Evolutionary conservation across 2,329 filamentous ascomycete genomes (phyloP).

Genomic region (Cladosporium sp.): DNA sequence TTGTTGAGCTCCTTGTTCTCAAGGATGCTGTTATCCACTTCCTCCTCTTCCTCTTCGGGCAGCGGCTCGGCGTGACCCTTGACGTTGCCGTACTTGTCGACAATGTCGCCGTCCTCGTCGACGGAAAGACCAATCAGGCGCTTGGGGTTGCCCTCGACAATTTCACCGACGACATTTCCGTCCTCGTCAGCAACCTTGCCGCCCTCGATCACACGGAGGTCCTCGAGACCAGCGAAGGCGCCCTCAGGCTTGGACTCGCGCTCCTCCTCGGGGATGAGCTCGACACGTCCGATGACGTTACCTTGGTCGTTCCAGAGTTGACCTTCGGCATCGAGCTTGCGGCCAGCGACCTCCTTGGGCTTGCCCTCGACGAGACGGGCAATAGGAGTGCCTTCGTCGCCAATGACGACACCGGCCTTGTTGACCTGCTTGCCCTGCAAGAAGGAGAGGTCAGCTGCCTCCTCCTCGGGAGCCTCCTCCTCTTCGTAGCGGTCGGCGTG

Average conservation of each 20-base stretch:
- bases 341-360: constrained; percentile 58
- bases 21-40: constrained; percentile 49
- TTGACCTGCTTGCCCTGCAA: constrained; percentile 46
- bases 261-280: constrained; percentile 65
- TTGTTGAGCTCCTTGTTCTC: constrained; percentile 55
- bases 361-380: constrained; percentile 67
- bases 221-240: constrained; percentile 47
- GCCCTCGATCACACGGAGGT: constrained; percentile 44
- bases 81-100: constrained; percentile 59
- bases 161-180: constrained; percentile 48
- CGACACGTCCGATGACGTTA: constrained; percentile 63
- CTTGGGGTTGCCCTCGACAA: constrained; percentile 57
- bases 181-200: constrained; percentile 49
- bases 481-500: constrained; percentile 55
- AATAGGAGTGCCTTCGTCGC: constrained; percentile 47
- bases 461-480: constrained; percentile 45
- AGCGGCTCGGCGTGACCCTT: constrained; percentile 58
- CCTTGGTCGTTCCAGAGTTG: constrained; percentile 70
- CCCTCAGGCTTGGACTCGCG: constrained; percentile 48
- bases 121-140: constrained; percentile 56
- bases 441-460: constrained; percentile 41
- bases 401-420: constrained; percentile 49
- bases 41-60: constrained; percentile 40
- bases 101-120: constrained; percentile 60
- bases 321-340: constrained; percentile 68